phyloP scores from a whole-genome alignment of 345 rosid genomes.

The Psidium friedrichsthalianum region DNA sequence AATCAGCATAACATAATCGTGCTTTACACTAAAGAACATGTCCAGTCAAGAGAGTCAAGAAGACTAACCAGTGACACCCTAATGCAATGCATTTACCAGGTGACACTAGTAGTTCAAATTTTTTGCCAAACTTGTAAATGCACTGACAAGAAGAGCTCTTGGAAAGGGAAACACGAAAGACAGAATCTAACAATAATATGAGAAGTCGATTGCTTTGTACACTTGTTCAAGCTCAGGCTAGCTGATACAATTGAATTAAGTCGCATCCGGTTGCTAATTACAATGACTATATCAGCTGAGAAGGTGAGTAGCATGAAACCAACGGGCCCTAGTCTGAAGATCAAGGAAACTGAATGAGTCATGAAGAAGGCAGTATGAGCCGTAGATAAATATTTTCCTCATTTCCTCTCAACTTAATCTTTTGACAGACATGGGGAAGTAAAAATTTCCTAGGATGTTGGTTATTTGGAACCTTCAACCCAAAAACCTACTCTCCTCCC shows the following conservation, averaged over 20 bases:
- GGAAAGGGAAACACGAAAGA: neutral
- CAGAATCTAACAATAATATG: neutral
- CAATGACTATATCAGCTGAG: neutral
- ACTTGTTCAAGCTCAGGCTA: neutral
- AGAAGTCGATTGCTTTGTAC: neutral
- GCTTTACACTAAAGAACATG: neutral
- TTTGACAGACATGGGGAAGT: neutral
- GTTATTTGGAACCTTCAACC: neutral
- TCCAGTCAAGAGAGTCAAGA: neutral
- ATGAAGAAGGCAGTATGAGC: neutral
- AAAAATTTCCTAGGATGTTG: neutral
- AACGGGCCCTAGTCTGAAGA: neutral
- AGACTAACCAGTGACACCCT: neutral
- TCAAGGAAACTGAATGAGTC: neutral
- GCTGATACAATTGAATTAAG: neutral
- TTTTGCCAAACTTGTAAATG: neutral
- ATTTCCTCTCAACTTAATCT: neutral
- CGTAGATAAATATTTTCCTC: neutral
- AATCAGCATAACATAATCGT: neutral
- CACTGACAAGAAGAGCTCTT: neutral
- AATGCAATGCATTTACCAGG: neutral
- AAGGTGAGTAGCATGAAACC: neutral
- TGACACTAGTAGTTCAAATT: neutral
- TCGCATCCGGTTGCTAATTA: neutral
- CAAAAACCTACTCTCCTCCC: neutral